Percentiles rank a stretch among this genome's conserved stretches.
Conservation (phyloP, 1,139 yeast genomes). For the Hyphopichia buzzinii region DNA sequence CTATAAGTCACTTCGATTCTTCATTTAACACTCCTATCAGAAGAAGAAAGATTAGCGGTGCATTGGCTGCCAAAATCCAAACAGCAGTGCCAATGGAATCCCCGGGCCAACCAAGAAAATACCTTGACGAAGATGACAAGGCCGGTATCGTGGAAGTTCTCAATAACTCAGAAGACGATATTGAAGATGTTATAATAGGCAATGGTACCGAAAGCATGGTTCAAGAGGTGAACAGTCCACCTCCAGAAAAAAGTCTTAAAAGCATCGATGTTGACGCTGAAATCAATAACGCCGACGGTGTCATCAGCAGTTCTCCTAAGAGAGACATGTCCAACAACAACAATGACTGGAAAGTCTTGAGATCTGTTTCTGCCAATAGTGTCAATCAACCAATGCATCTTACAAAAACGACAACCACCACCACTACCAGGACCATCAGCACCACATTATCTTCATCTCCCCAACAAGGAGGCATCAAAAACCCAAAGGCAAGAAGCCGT, state of each 20-base stretch:
- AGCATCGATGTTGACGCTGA: constrained; percentile 10
- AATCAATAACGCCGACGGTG: constrained; percentile 6
- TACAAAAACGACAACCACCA: constrained; percentile 49
- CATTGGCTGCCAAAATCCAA: constrained; percentile 63
- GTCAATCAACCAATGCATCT: constrained; percentile 36
- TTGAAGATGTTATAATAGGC: constrained; percentile 4
- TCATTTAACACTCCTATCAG: constrained; percentile 70
- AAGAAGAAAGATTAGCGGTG: constrained; percentile 68
- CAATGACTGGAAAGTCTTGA: constrained; percentile 39
- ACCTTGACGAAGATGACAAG: constrained; percentile 29
- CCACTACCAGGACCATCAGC: constrained; percentile 48
- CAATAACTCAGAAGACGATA: constrained; percentile 28
- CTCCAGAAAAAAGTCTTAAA: constrained; percentile 1
- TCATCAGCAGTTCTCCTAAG: constrained; percentile 19
- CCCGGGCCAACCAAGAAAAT: constrained; percentile 96
- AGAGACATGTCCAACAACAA: constrained; percentile 18
- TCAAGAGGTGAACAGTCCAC: constrained; percentile 25
- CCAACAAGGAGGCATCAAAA: constrained; percentile 23
- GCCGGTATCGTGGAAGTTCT: constrained; percentile 27
- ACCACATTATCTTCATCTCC: constrained; percentile 48
- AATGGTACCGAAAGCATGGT: constrained; percentile 17
- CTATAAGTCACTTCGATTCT: constrained; percentile 36
- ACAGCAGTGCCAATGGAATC: constrained; percentile 87
- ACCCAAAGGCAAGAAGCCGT: constrained; percentile 37
- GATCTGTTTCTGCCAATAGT: constrained; percentile 41